Evolutionary conservation across 225 moss, liverwort and hornwort species (phyloP).

Genomic region (Climacium dendroides): DNA sequence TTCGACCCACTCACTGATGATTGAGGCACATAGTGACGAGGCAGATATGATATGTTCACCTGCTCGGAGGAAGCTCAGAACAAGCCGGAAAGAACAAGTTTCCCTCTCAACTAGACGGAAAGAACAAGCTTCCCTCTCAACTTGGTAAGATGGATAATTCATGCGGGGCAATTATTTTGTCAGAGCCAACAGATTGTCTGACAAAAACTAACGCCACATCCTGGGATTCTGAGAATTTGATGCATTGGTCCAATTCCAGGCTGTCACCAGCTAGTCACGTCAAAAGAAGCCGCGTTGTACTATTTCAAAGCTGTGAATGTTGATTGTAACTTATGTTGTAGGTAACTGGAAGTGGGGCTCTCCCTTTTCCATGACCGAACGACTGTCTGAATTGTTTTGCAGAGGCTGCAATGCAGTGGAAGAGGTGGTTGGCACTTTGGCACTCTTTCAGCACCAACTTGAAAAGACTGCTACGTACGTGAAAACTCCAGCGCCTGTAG

Average conservation of each 20-base stretch:
- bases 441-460: not conserved
- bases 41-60: not conserved
- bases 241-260: not conserved
- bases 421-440: not conserved
- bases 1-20: not conserved
- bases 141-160: not conserved
- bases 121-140: not conserved
- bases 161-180: conserved; percentile 1
- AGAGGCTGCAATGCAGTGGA: not conserved
- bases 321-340: not conserved
- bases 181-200: not conserved
- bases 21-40: not conserved
- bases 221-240: not conserved
- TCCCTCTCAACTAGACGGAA: not conserved
- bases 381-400: not conserved
- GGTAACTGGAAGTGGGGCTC: not conserved
- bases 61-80: not conserved
- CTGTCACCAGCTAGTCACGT: not conserved
- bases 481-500: not conserved
- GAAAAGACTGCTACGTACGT: not conserved
- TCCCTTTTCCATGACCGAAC: not conserved
- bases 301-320: not conserved
- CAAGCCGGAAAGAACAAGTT: not conserved
- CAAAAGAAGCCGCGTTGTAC: not conserved
- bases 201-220: not conserved